Conservation (phyloP, 2,329 filamentous ascomycete genomes). For the Cytospora paraplurivora region DNA sequence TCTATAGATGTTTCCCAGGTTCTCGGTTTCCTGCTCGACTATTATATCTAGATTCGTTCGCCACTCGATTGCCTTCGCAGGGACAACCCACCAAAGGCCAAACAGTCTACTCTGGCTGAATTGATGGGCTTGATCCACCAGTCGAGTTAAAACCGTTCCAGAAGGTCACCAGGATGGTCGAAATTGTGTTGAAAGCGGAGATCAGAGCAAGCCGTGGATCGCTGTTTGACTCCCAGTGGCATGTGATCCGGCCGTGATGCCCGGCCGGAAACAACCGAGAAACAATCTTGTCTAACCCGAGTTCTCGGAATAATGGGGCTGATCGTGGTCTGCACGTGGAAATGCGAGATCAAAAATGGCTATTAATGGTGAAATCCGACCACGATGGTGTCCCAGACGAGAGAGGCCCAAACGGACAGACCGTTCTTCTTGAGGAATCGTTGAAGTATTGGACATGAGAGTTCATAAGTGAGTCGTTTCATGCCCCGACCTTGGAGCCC, state of each 20-base stretch:
- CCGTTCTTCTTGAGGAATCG: constrained; percentile 5
- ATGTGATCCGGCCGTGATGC: constrained; percentile 1
- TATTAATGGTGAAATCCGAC: not conserved
- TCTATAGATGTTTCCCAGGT: not conserved
- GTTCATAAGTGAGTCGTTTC: constrained; percentile 16
- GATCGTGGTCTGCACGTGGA: not conserved
- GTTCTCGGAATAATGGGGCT: not conserved
- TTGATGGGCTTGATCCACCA: constrained; percentile 16
- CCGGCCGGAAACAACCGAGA: not conserved
- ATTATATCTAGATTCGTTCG: constrained; percentile 24
- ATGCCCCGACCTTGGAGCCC: constrained; percentile 19
- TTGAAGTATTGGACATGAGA: constrained; percentile 18
- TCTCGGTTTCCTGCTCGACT: constrained; percentile 11
- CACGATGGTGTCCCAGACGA: constrained; percentile 6
- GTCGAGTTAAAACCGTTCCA: constrained; percentile 9
- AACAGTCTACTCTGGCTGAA: constrained; percentile 5
- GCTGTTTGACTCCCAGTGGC: not conserved
- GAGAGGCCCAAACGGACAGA: constrained; percentile 5
- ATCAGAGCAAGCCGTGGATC: constrained; percentile 10
- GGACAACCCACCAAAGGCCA: constrained; percentile 7
- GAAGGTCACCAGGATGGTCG: constrained; percentile 18
- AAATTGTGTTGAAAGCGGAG: constrained; percentile 12
- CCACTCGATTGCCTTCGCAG: constrained; percentile 18
- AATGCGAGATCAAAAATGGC: not conserved
- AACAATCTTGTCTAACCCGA: constrained; percentile 3